Conservation (phyloP, 169 alveolate species). For the Eimeria sp. region DNA sequence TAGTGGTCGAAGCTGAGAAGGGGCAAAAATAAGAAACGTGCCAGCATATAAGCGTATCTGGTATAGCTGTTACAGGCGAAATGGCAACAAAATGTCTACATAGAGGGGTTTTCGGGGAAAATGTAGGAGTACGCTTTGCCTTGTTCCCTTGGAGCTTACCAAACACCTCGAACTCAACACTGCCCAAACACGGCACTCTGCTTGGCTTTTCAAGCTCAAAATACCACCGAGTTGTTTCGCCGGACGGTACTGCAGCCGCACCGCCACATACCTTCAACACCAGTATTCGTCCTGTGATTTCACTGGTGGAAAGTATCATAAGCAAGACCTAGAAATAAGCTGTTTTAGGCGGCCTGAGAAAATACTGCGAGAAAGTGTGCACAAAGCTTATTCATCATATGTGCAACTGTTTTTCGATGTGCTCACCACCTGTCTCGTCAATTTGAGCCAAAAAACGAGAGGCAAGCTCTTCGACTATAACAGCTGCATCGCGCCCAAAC, state of each 20-base stretch:
- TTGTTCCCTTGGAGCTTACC: not conserved
- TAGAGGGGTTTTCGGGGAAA: not conserved
- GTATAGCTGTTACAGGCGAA: not conserved
- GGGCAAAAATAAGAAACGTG: not conserved
- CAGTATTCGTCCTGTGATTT: not conserved
- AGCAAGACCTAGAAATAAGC: not conserved
- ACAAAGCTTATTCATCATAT: not conserved
- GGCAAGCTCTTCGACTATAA: not conserved
- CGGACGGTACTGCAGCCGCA: not conserved
- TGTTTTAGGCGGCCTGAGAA: not conserved
- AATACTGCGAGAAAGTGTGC: not conserved
- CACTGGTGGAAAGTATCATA: not conserved
- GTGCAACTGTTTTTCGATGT: not conserved
- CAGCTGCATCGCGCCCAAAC: not conserved
- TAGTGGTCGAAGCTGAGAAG: not conserved
- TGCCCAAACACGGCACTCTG: not conserved
- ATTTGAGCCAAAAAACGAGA: not conserved
- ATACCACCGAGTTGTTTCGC: not conserved
- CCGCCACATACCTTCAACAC: not conserved
- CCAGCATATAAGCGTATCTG: not conserved
- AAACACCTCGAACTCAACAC: not conserved
- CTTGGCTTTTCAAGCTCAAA: not conserved
- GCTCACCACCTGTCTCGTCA: not conserved
- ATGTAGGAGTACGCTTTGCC: not conserved
- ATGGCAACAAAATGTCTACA: not conserved